A percentile compares a stretch with the other conserved stretches of the same genome.
Evolutionary conservation across 768 basidiomycete genomes (phyloP).

Genomic region (Leucocoprinus leucothites): DNA sequence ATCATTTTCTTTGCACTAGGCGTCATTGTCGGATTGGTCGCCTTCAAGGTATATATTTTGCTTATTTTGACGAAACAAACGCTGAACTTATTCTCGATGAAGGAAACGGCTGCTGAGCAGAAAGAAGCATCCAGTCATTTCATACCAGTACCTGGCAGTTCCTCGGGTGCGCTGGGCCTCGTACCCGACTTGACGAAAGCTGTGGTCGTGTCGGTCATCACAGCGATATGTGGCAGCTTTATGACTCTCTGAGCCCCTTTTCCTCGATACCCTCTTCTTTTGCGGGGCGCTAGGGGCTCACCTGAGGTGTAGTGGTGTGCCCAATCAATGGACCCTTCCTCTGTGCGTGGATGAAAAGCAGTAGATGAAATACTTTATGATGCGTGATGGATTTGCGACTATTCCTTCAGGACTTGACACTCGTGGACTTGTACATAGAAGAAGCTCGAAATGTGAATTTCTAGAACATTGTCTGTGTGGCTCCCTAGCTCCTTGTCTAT

Average conservation of each 20-base stretch:
- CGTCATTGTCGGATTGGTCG: conserved; percentile 72
- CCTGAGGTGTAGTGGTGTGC: no score
- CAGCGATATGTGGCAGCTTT: not conserved
- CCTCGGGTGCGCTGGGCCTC: conserved; percentile 22
- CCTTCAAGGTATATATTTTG: conserved; percentile 76
- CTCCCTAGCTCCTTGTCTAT: no score
- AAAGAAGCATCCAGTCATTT: conserved; percentile 40
- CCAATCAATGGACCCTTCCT: no score
- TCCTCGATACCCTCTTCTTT: not conserved
- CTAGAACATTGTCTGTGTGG: no score
- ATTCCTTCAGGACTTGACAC: no score
- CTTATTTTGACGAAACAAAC: not conserved
- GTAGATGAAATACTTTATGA: no score
- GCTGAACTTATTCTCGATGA: conserved; percentile 38
- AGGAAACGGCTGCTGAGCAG: conserved; percentile 21
- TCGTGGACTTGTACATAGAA: no score
- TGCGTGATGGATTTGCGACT: no score
- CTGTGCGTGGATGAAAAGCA: no score
- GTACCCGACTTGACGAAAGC: not conserved
- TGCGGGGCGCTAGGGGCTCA: not conserved
- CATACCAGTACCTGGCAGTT: conserved; percentile 56
- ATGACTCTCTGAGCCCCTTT: not conserved
- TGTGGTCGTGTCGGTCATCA: not conserved
- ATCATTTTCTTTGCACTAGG: conserved; percentile 73
- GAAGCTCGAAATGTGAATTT: no score